Evolutionary conservation across 1,139 yeast genomes (phyloP).

Genomic region (Meyerozyma elateridarum): DNA sequence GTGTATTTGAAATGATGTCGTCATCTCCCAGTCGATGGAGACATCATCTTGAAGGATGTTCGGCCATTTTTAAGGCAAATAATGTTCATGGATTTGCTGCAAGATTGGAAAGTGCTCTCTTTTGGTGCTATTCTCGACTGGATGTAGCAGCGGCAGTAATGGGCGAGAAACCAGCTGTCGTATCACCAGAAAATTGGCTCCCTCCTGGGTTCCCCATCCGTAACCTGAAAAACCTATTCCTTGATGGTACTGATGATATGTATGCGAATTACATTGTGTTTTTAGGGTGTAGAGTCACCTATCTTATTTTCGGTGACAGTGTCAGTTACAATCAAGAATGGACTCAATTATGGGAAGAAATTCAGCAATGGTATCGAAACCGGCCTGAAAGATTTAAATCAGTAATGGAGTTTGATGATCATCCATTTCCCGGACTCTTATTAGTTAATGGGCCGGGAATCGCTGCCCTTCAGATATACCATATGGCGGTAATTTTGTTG

Average conservation of each 20-base stretch:
- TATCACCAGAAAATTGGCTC: conserved; percentile 28
- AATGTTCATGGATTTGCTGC: conserved; percentile 32
- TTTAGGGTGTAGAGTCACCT: conserved; percentile 29
- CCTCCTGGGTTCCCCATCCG: conserved; percentile 20
- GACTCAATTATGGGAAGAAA: conserved; percentile 30
- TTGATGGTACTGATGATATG: conserved; percentile 23
- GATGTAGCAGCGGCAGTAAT: conserved; percentile 33
- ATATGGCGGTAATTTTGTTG: conserved; percentile 34
- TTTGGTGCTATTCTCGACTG: conserved; percentile 37
- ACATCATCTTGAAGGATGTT: conserved; percentile 33
- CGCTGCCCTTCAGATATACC: conserved; percentile 35
- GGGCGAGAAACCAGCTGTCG: conserved; percentile 29
- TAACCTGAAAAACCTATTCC: conserved; percentile 20
- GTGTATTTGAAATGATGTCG: conserved; percentile 33
- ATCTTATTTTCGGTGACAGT: conserved; percentile 18
- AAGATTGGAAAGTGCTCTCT: conserved; percentile 25
- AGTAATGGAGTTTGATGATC: conserved; percentile 19
- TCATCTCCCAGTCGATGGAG: conserved; percentile 31
- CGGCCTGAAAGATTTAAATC: conserved; percentile 29
- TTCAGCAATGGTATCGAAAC: conserved; percentile 28
- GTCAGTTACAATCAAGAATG: conserved; percentile 29
- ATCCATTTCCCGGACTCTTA: conserved; percentile 31
- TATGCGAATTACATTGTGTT: conserved; percentile 38
- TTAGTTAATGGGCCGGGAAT: conserved; percentile 35
- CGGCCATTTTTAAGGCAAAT: conserved; percentile 30